phyloP scores from a whole-genome alignment of 2,329 filamentous ascomycete species.

The Colletotrichum shisoi region DNA sequence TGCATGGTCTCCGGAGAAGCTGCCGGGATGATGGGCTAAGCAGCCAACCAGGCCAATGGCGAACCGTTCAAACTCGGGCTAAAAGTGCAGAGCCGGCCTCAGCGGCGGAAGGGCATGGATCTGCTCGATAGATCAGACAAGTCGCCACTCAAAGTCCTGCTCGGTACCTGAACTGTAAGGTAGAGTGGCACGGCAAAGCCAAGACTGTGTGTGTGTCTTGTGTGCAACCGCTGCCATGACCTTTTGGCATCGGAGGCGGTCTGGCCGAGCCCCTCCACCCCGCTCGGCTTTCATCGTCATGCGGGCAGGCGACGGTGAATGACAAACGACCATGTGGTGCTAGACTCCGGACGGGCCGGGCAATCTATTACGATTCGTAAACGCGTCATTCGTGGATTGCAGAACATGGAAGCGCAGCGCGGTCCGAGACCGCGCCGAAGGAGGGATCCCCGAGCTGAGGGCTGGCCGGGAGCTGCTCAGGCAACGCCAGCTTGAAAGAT shows the following conservation, averaged over 20 bases:
- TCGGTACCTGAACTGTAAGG: neutral
- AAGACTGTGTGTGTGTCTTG: neutral
- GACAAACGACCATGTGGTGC: constrained; percentile 17
- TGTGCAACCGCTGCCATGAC: neutral
- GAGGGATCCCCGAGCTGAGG: neutral
- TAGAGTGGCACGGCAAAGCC: neutral
- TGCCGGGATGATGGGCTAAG: constrained; percentile 17
- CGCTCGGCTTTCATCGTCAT: constrained; percentile 27
- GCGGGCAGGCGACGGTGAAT: constrained; percentile 27
- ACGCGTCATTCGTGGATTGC: constrained; percentile 38
- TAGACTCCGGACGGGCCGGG: constrained; percentile 16
- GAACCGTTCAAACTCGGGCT: neutral
- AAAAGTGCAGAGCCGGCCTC: neutral
- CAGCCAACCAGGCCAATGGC: constrained; percentile 14
- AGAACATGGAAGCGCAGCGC: neutral
- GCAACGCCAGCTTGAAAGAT: neutral
- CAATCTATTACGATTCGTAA: constrained; percentile 38
- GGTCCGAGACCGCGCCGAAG: constrained; percentile 17
- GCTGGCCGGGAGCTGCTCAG: neutral
- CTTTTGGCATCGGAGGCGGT: constrained; percentile 12
- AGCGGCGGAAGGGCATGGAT: constrained; percentile 18
- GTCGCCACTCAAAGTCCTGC: constrained; percentile 23
- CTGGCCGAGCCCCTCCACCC: constrained; percentile 27
- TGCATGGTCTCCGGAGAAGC: constrained; percentile 27
- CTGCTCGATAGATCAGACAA: constrained; percentile 24